Conservation (phyloP, 1,284 basidiomycete species). For the Lentinula novae-zelandiae region DNA sequence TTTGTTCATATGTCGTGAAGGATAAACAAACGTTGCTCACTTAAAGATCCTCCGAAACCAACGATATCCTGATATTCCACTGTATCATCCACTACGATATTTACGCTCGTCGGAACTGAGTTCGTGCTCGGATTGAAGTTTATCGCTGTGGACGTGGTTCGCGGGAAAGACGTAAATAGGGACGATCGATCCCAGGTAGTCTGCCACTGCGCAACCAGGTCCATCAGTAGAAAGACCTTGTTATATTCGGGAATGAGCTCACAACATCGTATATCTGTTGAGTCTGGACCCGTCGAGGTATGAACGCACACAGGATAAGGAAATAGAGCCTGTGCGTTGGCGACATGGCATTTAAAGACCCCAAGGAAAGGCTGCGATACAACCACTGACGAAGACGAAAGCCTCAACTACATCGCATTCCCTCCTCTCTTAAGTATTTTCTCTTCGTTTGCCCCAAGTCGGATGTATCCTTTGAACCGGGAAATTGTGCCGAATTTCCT, state of each 20-base stretch:
- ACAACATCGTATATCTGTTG: slow-evolving; percentile 9
- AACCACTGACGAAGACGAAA: not conserved
- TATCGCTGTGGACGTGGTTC: not conserved
- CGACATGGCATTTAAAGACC: not conserved
- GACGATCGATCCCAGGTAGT: slow-evolving; percentile 6
- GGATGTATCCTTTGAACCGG: not conserved
- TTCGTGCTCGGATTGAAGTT: not conserved
- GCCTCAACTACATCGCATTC: not conserved
- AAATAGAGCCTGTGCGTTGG: not conserved
- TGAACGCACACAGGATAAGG: not conserved
- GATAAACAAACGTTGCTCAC: not conserved
- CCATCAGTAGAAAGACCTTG: no score
- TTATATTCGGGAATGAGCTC: not conserved
- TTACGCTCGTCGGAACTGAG: not conserved
- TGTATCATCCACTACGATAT: slow-evolving; percentile 3
- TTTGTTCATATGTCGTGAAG: not conserved
- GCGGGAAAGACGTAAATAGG: not conserved
- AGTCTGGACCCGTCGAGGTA: not conserved
- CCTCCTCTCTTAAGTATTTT: not conserved
- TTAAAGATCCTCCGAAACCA: slow-evolving; percentile 7
- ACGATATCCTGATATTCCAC: slow-evolving; percentile 3
- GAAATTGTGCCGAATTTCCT: not conserved
- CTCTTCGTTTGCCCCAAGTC: not conserved
- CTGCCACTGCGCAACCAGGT: slow-evolving; percentile 1
- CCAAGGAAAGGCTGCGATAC: no score